Conservation (phyloP, 2,329 filamentous ascomycete genomes). For the Phaeosphaeriaceae sp. region DNA sequence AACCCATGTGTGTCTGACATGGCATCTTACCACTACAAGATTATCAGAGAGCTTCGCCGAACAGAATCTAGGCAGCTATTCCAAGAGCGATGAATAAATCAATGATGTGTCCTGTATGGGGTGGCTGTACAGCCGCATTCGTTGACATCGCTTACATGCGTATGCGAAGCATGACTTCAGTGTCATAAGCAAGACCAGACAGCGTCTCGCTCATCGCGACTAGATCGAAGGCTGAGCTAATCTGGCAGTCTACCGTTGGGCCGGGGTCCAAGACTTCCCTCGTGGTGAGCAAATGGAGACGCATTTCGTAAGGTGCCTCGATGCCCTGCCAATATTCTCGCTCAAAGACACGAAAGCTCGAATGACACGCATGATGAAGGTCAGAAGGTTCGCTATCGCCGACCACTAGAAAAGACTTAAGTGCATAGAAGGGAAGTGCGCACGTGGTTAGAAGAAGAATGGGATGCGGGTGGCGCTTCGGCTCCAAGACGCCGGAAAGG, state of each 20-base stretch:
- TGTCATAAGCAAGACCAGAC: background rate
- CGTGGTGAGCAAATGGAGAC: background rate
- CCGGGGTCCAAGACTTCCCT: background rate
- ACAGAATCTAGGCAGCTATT: background rate
- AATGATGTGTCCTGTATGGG: background rate
- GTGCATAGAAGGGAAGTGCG: background rate
- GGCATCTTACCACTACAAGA: background rate
- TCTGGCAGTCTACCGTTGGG: background rate
- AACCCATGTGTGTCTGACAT: background rate
- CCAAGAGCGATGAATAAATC: background rate
- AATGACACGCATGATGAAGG: background rate
- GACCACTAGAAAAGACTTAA: background rate
- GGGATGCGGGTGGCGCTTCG: background rate
- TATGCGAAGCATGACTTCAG: background rate
- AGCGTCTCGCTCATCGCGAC: background rate
- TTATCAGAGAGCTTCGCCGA: background rate
- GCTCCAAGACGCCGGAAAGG: background rate
- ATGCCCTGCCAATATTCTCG: background rate
- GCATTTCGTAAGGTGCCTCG: background rate
- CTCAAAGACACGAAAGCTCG: background rate
- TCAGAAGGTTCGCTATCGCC: background rate
- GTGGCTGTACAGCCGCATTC: background rate
- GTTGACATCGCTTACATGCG: background rate
- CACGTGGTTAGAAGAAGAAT: background rate
- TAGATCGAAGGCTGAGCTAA: background rate